phyloP scores from a whole-genome alignment of 257 asterid species.

The Plantago elongata region DNA sequence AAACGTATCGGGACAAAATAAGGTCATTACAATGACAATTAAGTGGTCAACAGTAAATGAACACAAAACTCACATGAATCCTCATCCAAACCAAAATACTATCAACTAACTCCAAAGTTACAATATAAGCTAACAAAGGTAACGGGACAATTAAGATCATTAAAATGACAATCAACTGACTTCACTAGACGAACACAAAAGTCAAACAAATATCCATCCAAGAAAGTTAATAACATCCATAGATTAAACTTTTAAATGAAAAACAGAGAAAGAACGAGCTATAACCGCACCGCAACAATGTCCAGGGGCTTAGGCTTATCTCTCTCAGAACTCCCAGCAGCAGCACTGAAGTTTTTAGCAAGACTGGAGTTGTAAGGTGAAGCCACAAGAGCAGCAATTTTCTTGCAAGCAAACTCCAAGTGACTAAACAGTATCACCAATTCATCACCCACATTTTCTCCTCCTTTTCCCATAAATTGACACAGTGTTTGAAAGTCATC shows the following conservation, averaged over 20 bases:
- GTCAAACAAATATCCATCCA: neutral
- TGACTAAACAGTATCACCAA: slow-evolving; percentile 59
- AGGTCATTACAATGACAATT: too few species aligned
- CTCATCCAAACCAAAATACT: neutral
- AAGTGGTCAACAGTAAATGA: too few species aligned
- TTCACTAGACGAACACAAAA: neutral
- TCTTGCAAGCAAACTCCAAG: slow-evolving; percentile 78
- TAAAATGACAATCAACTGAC: neutral
- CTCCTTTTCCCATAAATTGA: slow-evolving; percentile 63
- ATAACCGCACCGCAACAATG: slow-evolving; percentile 57
- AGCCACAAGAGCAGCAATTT: slow-evolving; percentile 86
- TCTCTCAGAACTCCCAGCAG: slow-evolving; percentile 41
- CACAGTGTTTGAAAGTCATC: slow-evolving; percentile 54
- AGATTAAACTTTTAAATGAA: neutral
- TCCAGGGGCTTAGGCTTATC: slow-evolving; percentile 97
- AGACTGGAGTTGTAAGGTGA: slow-evolving; percentile 73
- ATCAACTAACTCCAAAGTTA: neutral
- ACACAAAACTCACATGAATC: too few species aligned
- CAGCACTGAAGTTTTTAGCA: slow-evolving; percentile 23
- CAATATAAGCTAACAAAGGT: too few species aligned
- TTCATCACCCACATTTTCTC: slow-evolving; percentile 63
- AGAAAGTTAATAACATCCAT: slow-evolving; percentile 1
- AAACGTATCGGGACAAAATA: too few species aligned
- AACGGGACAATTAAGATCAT: too few species aligned
- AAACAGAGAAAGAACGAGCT: slow-evolving; percentile 1